Percentiles rank a stretch among this genome's conserved stretches.
These are phyloP conservation scores for Cynara cardunculus DNA, from an alignment of 129 eudicot species.

Conservation along the genomic window DNA sequence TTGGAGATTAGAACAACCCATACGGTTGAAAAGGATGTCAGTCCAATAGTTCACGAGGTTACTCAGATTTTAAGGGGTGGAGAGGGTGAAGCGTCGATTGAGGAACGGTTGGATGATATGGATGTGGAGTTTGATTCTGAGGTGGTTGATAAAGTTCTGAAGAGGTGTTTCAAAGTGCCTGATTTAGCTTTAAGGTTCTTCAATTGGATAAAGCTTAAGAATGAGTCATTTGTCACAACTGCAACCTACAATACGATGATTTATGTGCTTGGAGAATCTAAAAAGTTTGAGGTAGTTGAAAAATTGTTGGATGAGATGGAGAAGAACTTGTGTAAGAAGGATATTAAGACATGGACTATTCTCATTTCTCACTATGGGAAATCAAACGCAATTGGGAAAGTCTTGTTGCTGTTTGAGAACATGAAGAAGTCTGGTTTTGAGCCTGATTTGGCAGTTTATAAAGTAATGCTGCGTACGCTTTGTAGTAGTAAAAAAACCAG, in stretches of 20 bases:
- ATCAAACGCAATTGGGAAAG: constrained; percentile 60
- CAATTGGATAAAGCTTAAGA: constrained; percentile 44
- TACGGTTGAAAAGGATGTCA: constrained; percentile 41
- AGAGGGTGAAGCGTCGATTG: constrained; percentile 36
- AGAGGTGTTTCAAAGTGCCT: constrained; percentile 85
- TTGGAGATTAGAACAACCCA: constrained; percentile 13
- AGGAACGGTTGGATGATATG: constrained; percentile 49
- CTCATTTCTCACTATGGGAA: constrained; percentile 60
- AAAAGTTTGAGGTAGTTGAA: constrained; percentile 55
- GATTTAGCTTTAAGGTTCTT: constrained; percentile 66
- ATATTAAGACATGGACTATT: constrained; percentile 75
- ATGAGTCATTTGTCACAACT: constrained; percentile 40
- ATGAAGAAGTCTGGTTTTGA: constrained; percentile 59
- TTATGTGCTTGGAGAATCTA: constrained; percentile 62
- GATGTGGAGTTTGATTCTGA: constrained; percentile 35
- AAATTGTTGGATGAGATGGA: constrained; percentile 65
- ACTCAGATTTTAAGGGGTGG: constrained; percentile 55
- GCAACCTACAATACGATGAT: constrained; percentile 56
- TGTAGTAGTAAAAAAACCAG: constrained; percentile 56
- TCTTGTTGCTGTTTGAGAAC: constrained; percentile 53
- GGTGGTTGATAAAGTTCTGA: constrained; percentile 69
- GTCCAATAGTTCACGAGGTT: constrained; percentile 47
- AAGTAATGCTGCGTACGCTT: constrained; percentile 50
- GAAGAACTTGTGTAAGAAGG: constrained; percentile 43
- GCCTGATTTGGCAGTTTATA: constrained; percentile 60